Evolutionary conservation across 306 rosid species (phyloP), one percentile per base, ranked within the genome.

Genomic region (Clitoria ternatea): DNA sequence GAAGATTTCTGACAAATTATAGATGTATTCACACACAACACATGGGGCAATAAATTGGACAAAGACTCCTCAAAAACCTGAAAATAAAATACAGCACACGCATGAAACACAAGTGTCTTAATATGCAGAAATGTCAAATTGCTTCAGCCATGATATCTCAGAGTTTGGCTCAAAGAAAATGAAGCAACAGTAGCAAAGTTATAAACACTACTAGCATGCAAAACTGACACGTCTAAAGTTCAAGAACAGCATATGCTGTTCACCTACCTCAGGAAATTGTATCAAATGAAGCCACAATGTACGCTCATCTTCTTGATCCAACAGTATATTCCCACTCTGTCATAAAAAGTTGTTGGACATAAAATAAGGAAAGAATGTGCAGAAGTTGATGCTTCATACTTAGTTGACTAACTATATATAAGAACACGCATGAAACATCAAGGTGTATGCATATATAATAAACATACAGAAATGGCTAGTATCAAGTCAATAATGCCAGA

Each of bases 61-160:
- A 94, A 85, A 5, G 97, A 87, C 82, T 91, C 96, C 81, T 83
- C 97, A 69, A 90, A 91, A 49, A 84, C 85, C 97, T 94, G 82
- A 77, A 70, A 14, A 63, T 30, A n/a, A 36, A 62, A 57, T 14
- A 54, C 40, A 29, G 8, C 56, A 17, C 9, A 66, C 39, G 66
- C 13, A 36, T 40, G 27, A 65, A n/a, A 15, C 7, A 13, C 10
- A 54, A 73, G 33, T 48, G 27, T 56, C 14, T 2, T 7, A 60
- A 69, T 40, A 48, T 12, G 11, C 60, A 23, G 61, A 4, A 12
- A 12, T 17, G 48, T 7, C 24, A 32, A 7, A 52, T 32, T 1
- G 60, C 45, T 11, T 43, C 3, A 56, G 33, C 39, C 42, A 44
- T 20, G 22, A 36, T 59, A 47, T 27, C 53, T 32, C 49, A 12